A percentile compares a stretch with the other conserved stretches of the same genome.
Conservation (phyloP, 106 monocot genomes). For the Platanthera guangdongensis region DNA sequence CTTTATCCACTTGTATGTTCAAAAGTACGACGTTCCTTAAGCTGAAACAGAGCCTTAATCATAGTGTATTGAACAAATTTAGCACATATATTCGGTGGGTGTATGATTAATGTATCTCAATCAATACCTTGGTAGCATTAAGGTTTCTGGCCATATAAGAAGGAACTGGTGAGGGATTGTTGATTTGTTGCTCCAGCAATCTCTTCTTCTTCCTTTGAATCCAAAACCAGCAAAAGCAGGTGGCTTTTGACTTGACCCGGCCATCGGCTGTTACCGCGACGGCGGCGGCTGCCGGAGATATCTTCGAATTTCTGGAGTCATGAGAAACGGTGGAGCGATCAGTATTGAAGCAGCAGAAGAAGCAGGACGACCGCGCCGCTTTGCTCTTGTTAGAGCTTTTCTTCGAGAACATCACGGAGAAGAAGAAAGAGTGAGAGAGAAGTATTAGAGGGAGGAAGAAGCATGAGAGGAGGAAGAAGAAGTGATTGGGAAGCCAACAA, state of each 20-base stretch:
- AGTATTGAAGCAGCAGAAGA: neutral
- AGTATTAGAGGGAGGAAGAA: no score
- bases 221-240: neutral
- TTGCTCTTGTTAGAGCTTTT: neutral
- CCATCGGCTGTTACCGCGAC: neutral
- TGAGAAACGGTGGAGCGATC: neutral
- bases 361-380: neutral
- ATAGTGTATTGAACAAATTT: no score
- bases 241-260: neutral
- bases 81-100: no score
- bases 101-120: neutral
- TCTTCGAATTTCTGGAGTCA: neutral
- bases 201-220: conserved; percentile 5
- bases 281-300: neutral
- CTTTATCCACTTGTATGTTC: no score
- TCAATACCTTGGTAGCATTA: neutral
- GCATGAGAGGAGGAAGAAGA: no score
- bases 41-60: no score
- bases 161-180: no score
- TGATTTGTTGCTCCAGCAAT: neutral
- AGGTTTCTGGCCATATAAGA: no score
- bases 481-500: no score
- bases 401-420: neutral
- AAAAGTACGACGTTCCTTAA: no score
- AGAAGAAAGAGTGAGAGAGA: no score